Conservation (phyloP, 495 filamentous ascomycete species). For the Aspergillus steynii region DNA sequence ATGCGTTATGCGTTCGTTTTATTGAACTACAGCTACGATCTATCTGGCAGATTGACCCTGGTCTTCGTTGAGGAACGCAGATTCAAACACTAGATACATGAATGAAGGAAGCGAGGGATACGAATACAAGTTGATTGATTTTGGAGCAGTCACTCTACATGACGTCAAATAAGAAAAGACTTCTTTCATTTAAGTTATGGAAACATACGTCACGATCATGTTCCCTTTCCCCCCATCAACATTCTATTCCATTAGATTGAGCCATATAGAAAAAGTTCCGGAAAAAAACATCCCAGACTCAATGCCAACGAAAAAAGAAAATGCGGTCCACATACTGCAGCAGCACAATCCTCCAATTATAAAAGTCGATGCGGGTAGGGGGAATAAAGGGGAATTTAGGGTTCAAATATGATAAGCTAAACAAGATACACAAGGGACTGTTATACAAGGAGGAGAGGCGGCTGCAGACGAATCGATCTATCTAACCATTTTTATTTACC, state of each 20-base stretch:
- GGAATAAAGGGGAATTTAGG: neutral
- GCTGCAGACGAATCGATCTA: constrained; percentile 27
- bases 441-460: constrained; percentile 31
- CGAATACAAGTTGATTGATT: too few species aligned
- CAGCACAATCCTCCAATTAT: constrained; percentile 12
- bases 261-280: neutral
- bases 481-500: constrained; percentile 5
- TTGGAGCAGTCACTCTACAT: too few species aligned
- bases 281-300: neutral
- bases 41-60: too few species aligned
- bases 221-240: constrained; percentile 13
- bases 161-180: neutral
- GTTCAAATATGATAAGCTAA: constrained; percentile 11
- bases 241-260: neutral
- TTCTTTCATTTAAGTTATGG: neutral
- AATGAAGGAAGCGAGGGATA: too few species aligned
- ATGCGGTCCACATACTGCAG: constrained; percentile 12
- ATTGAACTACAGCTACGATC: too few species aligned
- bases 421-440: constrained; percentile 20
- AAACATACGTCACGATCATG: neutral
- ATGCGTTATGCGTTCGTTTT: too few species aligned
- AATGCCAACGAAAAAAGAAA: neutral
- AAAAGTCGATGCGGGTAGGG: constrained; percentile 6
- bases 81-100: too few species aligned
- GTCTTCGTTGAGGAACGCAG: too few species aligned